phyloP scores from a whole-genome alignment of 1,139 yeast species.

The Kurtzmaniella natalensis region DNA sequence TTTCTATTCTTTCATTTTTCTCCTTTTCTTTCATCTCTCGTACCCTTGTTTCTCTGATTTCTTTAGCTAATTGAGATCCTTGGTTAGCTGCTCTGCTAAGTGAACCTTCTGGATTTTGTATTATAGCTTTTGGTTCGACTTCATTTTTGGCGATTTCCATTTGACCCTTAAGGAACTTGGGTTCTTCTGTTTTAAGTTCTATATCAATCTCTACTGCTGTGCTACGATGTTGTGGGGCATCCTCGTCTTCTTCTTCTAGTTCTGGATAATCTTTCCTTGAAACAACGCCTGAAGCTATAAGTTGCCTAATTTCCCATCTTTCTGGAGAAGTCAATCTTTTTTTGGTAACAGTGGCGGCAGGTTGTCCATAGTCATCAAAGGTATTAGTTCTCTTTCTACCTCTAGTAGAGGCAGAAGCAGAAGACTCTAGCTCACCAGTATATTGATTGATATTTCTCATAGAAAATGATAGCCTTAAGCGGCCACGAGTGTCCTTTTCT shows the following conservation, averaged over 20 bases:
- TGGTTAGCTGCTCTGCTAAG: conserved; percentile 69
- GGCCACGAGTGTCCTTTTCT: conserved; percentile 30
- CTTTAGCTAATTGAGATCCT: conserved; percentile 69
- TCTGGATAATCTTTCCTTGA: conserved; percentile 72
- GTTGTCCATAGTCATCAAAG: conserved; percentile 8
- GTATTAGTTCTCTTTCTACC: conserved; percentile 14
- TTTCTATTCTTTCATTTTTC: conserved; percentile 22
- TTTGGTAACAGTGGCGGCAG: conserved; percentile 14
- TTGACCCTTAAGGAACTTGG: conserved; percentile 66
- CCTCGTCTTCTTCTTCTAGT: conserved; percentile 45
- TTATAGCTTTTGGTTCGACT: conserved; percentile 50
- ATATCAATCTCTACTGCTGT: conserved; percentile 63
- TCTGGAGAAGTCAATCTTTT: conserved; percentile 78
- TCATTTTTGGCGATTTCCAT: conserved; percentile 36
- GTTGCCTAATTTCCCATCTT: conserved; percentile 83
- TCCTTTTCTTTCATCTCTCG: conserved; percentile 48
- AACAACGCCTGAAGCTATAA: conserved; percentile 75
- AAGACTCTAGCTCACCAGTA: conserved; percentile 47
- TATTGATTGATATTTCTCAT: conserved; percentile 75
- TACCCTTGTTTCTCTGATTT: conserved; percentile 56
- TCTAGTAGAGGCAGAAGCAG: conserved; percentile 12
- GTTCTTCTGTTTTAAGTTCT: conserved; percentile 66
- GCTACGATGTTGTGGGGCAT: conserved; percentile 19
- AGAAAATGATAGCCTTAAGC: conserved; percentile 50
- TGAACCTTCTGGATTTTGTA: conserved; percentile 76